Conservation (phyloP, 2,329 filamentous ascomycete species). For the Herpomyces periplanetae region DNA sequence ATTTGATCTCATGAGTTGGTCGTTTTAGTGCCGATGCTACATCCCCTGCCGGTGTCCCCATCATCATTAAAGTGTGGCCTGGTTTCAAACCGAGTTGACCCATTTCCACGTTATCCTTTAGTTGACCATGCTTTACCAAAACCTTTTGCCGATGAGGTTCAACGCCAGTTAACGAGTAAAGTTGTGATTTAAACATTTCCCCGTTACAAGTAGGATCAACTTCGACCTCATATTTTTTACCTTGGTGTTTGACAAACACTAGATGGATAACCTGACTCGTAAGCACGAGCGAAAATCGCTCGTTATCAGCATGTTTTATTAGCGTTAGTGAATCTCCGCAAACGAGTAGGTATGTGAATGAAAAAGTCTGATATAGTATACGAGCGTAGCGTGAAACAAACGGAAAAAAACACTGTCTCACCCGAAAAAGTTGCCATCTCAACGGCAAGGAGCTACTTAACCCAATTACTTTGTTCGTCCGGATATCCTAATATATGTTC, state of each 20-base stretch:
- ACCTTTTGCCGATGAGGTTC: slow-evolving; percentile 91
- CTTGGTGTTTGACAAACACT: slow-evolving; percentile 82
- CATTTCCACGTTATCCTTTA: slow-evolving; percentile 77
- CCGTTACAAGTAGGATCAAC: slow-evolving; percentile 48
- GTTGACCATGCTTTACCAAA: slow-evolving; percentile 58
- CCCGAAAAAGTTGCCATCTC: too few species aligned
- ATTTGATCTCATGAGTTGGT: slow-evolving; percentile 46
- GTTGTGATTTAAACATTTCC: slow-evolving; percentile 75
- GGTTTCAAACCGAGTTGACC: slow-evolving; percentile 47
- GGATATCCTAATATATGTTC: too few species aligned
- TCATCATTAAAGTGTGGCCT: slow-evolving; percentile 69
- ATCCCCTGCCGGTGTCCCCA: slow-evolving; percentile 43
- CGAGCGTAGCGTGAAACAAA: too few species aligned
- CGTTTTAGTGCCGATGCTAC: slow-evolving; percentile 18
- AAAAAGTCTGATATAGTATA: too few species aligned
- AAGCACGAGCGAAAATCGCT: too few species aligned
- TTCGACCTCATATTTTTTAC: slow-evolving; percentile 78
- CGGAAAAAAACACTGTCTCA: too few species aligned
- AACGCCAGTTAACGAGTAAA: slow-evolving; percentile 77
- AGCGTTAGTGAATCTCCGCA: too few species aligned
- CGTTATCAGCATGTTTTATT: too few species aligned
- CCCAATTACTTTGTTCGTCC: too few species aligned
- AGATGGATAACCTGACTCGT: too few species aligned
- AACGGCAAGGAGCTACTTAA: too few species aligned
- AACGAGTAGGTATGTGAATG: too few species aligned